Conservation (phyloP, 768 basidiomycete genomes). For the Hemileccinum impolitum region DNA sequence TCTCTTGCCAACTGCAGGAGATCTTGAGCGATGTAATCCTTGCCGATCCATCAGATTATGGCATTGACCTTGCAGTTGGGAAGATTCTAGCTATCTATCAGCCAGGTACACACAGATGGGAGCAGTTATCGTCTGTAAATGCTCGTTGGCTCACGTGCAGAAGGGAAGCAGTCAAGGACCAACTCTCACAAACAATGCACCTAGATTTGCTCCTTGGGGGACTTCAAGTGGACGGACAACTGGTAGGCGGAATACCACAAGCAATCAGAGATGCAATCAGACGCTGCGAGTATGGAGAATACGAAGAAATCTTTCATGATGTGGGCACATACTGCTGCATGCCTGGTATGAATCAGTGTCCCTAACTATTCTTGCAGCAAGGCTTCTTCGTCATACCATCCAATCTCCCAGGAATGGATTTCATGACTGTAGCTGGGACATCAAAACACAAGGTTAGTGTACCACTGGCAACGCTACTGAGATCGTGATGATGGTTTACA, state of each 20-base stretch:
- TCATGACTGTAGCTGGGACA: slow-evolving; percentile 6
- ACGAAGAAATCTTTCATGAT: neutral
- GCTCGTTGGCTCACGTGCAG: slow-evolving; percentile 14
- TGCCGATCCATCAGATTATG: neutral
- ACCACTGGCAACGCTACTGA: neutral
- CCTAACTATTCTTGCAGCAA: neutral
- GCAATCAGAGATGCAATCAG: neutral
- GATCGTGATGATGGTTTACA: neutral
- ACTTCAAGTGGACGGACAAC: slow-evolving; percentile 18
- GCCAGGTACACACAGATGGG: slow-evolving; percentile 10
- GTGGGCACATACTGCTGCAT: neutral
- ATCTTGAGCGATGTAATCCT: neutral
- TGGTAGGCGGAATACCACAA: neutral
- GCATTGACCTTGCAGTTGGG: slow-evolving; percentile 12
- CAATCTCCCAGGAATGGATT: slow-evolving; percentile 6
- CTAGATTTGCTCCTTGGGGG: slow-evolving; percentile 16
- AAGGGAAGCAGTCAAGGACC: neutral
- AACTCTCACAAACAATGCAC: neutral
- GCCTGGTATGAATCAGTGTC: too few species aligned
- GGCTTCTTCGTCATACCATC: neutral
- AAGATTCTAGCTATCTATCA: slow-evolving; percentile 7
- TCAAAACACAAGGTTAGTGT: slow-evolving; percentile 12
- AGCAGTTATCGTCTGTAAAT: neutral
- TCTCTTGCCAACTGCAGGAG: slow-evolving; percentile 19
- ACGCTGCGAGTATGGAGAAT: neutral